These are phyloP conservation scores for Beta corolliflora DNA, from an alignment of 179 eudicot genomes.

Conservation along the genomic window DNA sequence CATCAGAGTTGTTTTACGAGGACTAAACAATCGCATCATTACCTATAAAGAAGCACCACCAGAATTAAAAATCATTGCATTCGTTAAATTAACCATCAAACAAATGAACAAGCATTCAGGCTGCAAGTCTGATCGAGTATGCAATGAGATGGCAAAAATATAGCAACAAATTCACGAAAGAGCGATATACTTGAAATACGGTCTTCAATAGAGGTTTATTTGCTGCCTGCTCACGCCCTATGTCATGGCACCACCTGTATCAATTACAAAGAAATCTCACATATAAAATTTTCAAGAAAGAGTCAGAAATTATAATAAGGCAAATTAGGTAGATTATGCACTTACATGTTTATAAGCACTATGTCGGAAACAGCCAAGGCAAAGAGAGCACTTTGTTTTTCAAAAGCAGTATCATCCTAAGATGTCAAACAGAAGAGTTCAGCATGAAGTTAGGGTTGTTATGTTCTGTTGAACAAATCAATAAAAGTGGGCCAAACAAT, in stretches of 20 bases:
- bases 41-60: constrained; percentile 51
- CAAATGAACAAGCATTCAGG: constrained; percentile 2
- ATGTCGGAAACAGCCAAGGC: constrained; percentile 42
- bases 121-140: not conserved
- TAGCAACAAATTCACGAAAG: not conserved
- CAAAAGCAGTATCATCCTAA: constrained; percentile 44
- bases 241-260: constrained; percentile 98
- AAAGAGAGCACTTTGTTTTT: constrained; percentile 42
- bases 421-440: constrained; percentile 1
- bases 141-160: not conserved
- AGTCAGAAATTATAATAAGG: not conserved
- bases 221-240: constrained; percentile 99
- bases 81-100: not conserved
- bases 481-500: not conserved
- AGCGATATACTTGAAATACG: constrained; percentile 77
- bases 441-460: not conserved
- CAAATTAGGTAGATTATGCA: not conserved
- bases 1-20: constrained; percentile 97
- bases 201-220: constrained; percentile 95
- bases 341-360: constrained; percentile 44
- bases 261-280: constrained; percentile 5
- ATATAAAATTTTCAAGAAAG: not conserved
- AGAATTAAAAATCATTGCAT: not conserved
- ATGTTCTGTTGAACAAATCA: not conserved
- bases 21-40: constrained; percentile 99